Evolutionary conservation across 2,329 filamentous ascomycete genomes (phyloP).

Genomic region (Alternaria arbusti): DNA sequence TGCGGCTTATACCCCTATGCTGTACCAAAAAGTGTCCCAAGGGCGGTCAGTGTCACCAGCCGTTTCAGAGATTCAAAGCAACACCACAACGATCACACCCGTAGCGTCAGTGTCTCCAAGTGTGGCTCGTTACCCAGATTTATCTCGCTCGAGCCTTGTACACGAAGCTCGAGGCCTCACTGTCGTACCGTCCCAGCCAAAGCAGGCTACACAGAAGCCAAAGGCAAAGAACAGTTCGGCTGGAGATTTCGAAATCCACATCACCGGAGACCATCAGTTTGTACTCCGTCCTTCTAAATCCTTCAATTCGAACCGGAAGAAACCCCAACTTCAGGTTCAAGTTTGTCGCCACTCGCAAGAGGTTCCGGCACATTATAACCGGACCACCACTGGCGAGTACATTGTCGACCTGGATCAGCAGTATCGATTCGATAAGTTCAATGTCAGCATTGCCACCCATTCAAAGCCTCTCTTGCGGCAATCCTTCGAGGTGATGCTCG

Average conservation of each 20-base stretch:
- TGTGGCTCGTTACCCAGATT: neutral
- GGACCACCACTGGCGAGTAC: slow-evolving; percentile 61
- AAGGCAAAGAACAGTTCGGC: slow-evolving; percentile 35
- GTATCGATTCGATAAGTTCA: slow-evolving; percentile 57
- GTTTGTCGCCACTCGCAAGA: slow-evolving; percentile 54
- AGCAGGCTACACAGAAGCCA: slow-evolving; percentile 9
- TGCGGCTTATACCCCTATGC: slow-evolving; percentile 18
- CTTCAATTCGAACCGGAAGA: slow-evolving; percentile 50
- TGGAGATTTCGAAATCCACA: slow-evolving; percentile 59
- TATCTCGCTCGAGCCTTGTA: slow-evolving; percentile 2
- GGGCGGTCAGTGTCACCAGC: slow-evolving; percentile 3
- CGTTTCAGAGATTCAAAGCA: neutral
- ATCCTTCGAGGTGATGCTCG: slow-evolving; percentile 41
- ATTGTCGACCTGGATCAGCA: slow-evolving; percentile 57
- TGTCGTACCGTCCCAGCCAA: slow-evolving; percentile 14
- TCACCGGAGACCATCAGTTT: slow-evolving; percentile 62
- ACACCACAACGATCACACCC: slow-evolving; percentile 10
- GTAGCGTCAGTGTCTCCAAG: slow-evolving; percentile 4
- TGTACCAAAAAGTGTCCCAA: slow-evolving; percentile 13
- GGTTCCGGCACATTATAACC: slow-evolving; percentile 54
- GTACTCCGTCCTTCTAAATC: slow-evolving; percentile 57
- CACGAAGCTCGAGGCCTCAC: slow-evolving; percentile 25
- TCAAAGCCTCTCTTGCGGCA: slow-evolving; percentile 47
- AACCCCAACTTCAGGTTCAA: slow-evolving; percentile 57
- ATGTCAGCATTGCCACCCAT: slow-evolving; percentile 54